These are phyloP conservation scores for Pichia exigua DNA, from an alignment of 805 yeast species.

Conservation along the genomic window DNA sequence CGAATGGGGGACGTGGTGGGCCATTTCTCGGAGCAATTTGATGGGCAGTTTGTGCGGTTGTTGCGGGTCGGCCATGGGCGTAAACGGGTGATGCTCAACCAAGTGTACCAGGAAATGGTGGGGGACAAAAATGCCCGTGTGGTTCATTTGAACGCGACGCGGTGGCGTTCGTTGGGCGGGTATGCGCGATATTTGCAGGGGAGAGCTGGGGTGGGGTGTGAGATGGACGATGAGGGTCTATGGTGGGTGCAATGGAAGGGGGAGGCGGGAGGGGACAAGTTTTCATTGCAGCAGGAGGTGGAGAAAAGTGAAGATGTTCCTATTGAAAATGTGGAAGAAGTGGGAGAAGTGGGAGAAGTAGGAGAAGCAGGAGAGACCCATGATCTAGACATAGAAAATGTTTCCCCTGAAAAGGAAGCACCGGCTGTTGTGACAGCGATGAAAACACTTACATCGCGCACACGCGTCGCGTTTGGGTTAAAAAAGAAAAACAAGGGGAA, in stretches of 20 bases:
- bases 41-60: conserved; percentile 53
- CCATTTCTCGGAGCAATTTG: conserved; percentile 53
- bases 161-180: conserved; percentile 59
- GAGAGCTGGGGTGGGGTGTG: background rate
- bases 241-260: background rate
- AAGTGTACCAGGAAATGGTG: conserved; percentile 86
- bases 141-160: conserved; percentile 84
- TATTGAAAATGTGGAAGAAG: background rate
- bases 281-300: background rate
- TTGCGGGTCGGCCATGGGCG: conserved; percentile 72
- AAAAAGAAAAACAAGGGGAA: background rate
- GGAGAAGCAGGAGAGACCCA: background rate
- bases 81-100: conserved; percentile 69
- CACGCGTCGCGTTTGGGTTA: background rate
- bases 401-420: background rate
- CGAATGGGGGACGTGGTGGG: conserved; percentile 32
- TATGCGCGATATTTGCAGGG: background rate
- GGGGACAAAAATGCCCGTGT: conserved; percentile 65
- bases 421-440: background rate
- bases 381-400: too few relatives aligned
- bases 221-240: background rate
- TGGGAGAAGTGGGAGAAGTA: background rate
- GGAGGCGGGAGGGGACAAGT: too few relatives aligned
- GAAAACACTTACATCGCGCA: background rate
- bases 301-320: background rate